Evolutionary conservation across 805 yeast species (phyloP), one percentile per base, ranked within the genome.

Genomic region (Blastobotrys attinorum): DNA sequence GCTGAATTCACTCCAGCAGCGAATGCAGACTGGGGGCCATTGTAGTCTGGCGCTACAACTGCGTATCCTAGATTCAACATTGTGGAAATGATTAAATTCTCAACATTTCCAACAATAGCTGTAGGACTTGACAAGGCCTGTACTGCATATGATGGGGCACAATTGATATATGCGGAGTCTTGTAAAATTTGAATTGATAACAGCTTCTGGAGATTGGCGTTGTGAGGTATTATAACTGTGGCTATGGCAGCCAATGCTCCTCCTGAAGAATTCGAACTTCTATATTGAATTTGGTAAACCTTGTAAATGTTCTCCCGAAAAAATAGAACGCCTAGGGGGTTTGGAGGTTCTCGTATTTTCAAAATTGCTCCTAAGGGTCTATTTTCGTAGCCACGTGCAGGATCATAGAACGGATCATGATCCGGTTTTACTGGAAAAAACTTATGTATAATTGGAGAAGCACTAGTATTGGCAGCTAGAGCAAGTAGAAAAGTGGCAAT

Each of bases 11-110:
- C 36, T 10, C 61, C 62, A 8, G 60, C 59, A 13, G 53, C 41
- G 39, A 58, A 58, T 7, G 60, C 47, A 20, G 60, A 50, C 31
- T 47, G 44, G 29, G 55, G 53, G n/a, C 63, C 63, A 40, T 59
- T 61, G 43, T 58, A 56, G 43, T 59, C 62, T 8, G 62, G 60
- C 20, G 42, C 34, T 16, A 31, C 41, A n/a, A 52, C 49, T 34
- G 39, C 41, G 49, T 49, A 50, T 21, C 57, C 57, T 8, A 13
- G 39, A 25, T 47, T 42, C 15, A 53, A 36, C 33, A 43, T n/a
- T 18, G 43, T 31, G 45, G 47, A 45, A 22, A 46, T 16, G 25
- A 47, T 21, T 40, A 42, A 22, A 35, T 22, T 32, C 29, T 47
- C 42, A 29, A 39, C 34, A 31, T 40, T 40, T 22, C 48, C 5